Conservation (phyloP, 1,284 basidiomycete genomes). For the Papiliotrema terrestris region DNA sequence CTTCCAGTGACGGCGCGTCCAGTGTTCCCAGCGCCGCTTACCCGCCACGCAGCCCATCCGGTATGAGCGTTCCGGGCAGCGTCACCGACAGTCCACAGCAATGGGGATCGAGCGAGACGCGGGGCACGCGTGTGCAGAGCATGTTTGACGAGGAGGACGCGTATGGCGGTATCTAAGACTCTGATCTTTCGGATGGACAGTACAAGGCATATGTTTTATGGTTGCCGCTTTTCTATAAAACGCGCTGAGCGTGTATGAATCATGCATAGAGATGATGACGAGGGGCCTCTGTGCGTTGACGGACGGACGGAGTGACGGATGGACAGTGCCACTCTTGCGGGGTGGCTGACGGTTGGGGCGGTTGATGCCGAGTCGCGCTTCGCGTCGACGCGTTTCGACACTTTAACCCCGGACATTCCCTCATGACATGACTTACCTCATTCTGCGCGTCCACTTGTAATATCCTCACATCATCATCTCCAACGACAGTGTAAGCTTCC, state of each 20-base stretch:
- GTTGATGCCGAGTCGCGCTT: neutral
- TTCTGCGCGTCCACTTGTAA: neutral
- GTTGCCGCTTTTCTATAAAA: neutral
- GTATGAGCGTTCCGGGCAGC: constrained; percentile 33
- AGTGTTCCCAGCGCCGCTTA: constrained; percentile 20
- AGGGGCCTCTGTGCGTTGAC: neutral
- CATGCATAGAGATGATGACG: too few relatives aligned
- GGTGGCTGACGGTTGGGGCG: neutral
- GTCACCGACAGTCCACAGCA: constrained; percentile 26
- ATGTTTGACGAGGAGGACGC: constrained; percentile 36
- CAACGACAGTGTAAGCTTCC: too few relatives aligned
- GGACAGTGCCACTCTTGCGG: neutral
- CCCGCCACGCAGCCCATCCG: constrained; percentile 28
- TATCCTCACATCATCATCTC: too few relatives aligned
- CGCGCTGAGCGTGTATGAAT: neutral
- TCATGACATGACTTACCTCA: too few relatives aligned
- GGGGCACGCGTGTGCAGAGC: constrained; percentile 2
- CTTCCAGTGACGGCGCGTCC: constrained; percentile 11
- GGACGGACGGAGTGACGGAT: neutral
- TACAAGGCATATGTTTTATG: neutral
- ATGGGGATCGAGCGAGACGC: constrained; percentile 10
- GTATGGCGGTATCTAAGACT: constrained; percentile 41
- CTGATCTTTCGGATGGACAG: neutral
- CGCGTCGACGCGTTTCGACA: neutral
- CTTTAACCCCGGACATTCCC: neutral